These are phyloP conservation scores for Aspergillus ruber DNA, from an alignment of 2,329 filamentous ascomycete genomes.

Conservation along the genomic window DNA sequence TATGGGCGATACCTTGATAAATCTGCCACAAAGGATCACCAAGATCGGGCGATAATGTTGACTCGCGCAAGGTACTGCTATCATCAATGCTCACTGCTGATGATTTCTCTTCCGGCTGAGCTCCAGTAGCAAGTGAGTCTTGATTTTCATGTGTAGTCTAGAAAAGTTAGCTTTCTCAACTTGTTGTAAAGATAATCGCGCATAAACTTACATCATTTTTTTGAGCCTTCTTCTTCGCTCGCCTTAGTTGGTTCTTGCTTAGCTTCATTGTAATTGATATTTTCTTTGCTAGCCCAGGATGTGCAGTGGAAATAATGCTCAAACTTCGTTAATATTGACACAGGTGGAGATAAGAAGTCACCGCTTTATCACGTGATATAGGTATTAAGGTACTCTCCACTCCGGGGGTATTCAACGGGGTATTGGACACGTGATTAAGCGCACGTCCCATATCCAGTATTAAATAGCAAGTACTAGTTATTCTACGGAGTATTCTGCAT, in stretches of 20 bases:
- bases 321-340: too few relatives aligned
- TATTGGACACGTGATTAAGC: too few relatives aligned
- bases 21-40: conserved; percentile 75
- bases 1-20: conserved; percentile 75
- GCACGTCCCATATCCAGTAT: too few relatives aligned
- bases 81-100: conserved; percentile 7
- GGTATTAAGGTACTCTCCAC: too few relatives aligned
- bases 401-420: too few relatives aligned
- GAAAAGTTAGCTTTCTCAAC: conserved; percentile 9
- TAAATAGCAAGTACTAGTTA: too few relatives aligned
- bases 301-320: too few relatives aligned
- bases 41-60: conserved; percentile 48
- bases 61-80: conserved; percentile 41
- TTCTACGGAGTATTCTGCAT: too few relatives aligned
- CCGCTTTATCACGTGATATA: too few relatives aligned
- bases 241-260: conserved; percentile 89
- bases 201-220: conserved; percentile 56
- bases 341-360: too few relatives aligned
- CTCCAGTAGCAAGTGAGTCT: conserved; percentile 5
- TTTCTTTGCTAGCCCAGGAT: too few relatives aligned
- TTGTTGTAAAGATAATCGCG: not conserved
- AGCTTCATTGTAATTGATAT: conserved; percentile 51
- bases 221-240: conserved; percentile 89
- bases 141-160: conserved; percentile 22
- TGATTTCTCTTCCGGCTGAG: conserved; percentile 4